These are phyloP conservation scores for Auriscalpium microsporum DNA, from an alignment of 768 basidiomycete species.

Conservation along the genomic window DNA sequence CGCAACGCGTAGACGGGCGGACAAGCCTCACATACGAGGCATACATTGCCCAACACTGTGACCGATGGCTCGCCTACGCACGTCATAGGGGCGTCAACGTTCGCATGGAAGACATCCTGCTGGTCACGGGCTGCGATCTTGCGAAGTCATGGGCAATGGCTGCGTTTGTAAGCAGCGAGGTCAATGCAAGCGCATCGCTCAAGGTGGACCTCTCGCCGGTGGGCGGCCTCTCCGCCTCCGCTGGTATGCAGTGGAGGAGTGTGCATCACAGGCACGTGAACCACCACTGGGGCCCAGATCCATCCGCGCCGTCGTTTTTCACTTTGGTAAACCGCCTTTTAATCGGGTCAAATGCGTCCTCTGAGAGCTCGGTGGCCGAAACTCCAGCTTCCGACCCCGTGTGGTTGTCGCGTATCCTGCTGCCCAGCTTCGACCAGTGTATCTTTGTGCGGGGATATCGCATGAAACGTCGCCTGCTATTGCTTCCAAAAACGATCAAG, in stretches of 20 bases:
- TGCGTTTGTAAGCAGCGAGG: not conserved
- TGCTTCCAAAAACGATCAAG: slow-evolving; percentile 1
- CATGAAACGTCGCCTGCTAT: not conserved
- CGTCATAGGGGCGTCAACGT: not conserved
- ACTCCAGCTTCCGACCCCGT: no score
- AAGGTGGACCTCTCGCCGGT: not conserved
- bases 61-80: not conserved
- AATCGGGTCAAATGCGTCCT: not conserved
- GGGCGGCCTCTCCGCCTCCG: not conserved
- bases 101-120: not conserved
- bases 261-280: not conserved
- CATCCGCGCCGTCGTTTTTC: not conserved
- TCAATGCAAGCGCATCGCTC: not conserved
- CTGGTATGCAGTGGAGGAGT: not conserved
- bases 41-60: not conserved
- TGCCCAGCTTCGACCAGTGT: not conserved
- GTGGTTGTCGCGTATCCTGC: not conserved
- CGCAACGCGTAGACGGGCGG: not conserved
- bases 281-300: not conserved
- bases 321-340: no score
- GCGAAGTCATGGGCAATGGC: not conserved
- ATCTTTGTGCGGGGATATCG: not conserved
- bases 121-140: not conserved
- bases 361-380: not conserved
- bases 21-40: not conserved